Percentiles rank a stretch among this genome's conserved stretches.
Conservation (phyloP, 176 grass and related monocot genomes). For the Oryza coarctata region DNA sequence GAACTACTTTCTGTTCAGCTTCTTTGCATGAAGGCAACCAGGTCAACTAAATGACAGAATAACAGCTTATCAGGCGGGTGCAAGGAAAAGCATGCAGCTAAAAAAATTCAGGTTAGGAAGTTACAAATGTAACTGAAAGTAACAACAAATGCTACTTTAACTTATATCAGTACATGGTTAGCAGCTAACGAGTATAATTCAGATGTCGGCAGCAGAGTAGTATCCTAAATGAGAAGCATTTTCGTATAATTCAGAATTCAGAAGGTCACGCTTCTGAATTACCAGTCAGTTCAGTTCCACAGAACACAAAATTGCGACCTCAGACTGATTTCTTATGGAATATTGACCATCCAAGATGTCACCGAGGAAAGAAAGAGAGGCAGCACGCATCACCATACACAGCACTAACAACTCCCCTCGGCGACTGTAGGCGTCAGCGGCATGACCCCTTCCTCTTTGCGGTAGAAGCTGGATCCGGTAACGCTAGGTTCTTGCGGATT, state of each 20-base stretch:
- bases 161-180: background rate
- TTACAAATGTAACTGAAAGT: background rate
- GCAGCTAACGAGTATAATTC: background rate
- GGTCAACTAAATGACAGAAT: background rate
- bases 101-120: constrained; percentile 10
- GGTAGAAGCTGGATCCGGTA: background rate
- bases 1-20: background rate
- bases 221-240: background rate
- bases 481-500: background rate
- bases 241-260: background rate
- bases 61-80: background rate
- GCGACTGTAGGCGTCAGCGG: background rate
- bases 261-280: background rate
- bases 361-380: no score
- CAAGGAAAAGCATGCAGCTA: background rate
- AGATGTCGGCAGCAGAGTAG: no score
- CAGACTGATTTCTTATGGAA: background rate
- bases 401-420: no score
- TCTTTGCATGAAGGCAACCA: background rate
- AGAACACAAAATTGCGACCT: background rate
- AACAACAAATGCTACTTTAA: background rate
- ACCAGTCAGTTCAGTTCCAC: background rate
- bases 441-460: no score
- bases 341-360: no score
- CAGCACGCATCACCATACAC: no score